These are phyloP conservation scores for Carallia brachiata DNA, from an alignment of 345 rosid genomes.

Conservation along the genomic window DNA sequence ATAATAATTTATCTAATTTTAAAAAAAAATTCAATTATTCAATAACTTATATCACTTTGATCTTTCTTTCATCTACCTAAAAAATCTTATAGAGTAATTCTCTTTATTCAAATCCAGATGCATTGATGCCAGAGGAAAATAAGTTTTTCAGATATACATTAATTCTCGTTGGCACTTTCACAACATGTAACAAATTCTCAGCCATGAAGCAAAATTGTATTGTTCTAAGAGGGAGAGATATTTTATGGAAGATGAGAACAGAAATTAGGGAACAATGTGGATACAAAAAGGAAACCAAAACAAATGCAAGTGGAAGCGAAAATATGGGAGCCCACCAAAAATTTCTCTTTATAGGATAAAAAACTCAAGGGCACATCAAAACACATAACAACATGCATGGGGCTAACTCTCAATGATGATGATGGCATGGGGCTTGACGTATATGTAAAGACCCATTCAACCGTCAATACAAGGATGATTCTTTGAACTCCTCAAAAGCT, in stretches of 20 bases:
- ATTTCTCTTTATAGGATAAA: conserved; percentile 2
- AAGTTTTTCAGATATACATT: conserved; percentile 11
- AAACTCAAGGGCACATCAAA: neutral
- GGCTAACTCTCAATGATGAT: conserved; percentile 12
- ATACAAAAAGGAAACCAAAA: conserved; percentile 3
- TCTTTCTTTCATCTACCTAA: too few species aligned
- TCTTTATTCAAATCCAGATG: neutral
- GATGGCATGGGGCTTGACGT: conserved; percentile 14
- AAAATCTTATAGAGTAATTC: too few species aligned
- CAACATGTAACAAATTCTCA: conserved; percentile 17
- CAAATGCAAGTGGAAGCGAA: conserved; percentile 21
- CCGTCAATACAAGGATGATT: conserved; percentile 33
- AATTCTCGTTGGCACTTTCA: conserved; percentile 18
- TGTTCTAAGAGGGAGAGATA: neutral
- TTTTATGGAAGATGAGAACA: conserved; percentile 24
- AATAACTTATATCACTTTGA: too few species aligned
- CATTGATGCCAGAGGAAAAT: neutral
- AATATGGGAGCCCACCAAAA: conserved; percentile 32
- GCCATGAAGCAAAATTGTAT: neutral
- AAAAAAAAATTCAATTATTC: too few species aligned
- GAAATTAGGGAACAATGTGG: conserved; percentile 29
- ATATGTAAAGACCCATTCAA: conserved; percentile 25
- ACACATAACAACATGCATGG: conserved; percentile 18
- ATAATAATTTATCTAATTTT: too few species aligned
- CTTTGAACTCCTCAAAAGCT: conserved; percentile 39